Evolutionary conservation across 768 basidiomycete species (phyloP).

Genomic region (Suillus spraguei): DNA sequence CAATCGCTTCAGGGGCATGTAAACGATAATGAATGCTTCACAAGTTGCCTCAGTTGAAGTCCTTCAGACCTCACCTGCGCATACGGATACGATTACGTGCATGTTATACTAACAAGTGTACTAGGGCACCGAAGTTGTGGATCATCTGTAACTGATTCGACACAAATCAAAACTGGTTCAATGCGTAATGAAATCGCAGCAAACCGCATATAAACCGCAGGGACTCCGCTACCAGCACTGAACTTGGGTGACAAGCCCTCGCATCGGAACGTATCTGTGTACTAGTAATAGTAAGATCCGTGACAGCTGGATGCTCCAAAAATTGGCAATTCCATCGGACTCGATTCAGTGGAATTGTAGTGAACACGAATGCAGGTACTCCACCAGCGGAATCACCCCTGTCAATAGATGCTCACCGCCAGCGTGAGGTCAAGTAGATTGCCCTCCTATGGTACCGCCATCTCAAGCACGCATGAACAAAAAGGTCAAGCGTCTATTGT

Average conservation of each 20-base stretch:
- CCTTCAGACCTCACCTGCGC: not conserved
- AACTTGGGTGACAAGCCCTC: not conserved
- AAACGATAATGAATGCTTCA: not conserved
- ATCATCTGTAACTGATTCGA: not conserved
- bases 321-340: not conserved
- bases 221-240: not conserved
- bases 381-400: slow-evolving; percentile 23
- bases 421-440: slow-evolving; percentile 81
- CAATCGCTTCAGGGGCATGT: not conserved
- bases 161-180: not conserved
- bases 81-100: not conserved
- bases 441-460: slow-evolving; percentile 51
- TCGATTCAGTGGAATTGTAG: not conserved
- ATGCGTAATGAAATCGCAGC: not conserved
- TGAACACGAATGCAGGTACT: not conserved
- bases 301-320: not conserved
- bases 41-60: not conserved
- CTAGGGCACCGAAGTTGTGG: not conserved
- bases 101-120: not conserved
- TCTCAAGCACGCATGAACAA: slow-evolving; percentile 75
- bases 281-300: not conserved
- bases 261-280: not conserved
- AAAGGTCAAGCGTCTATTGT: slow-evolving; percentile 71
- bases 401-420: slow-evolving; percentile 62
- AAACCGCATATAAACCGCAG: not conserved